Evolutionary conservation across 306 rosid species (phyloP).

Genomic region (Dicorynia guianensis): DNA sequence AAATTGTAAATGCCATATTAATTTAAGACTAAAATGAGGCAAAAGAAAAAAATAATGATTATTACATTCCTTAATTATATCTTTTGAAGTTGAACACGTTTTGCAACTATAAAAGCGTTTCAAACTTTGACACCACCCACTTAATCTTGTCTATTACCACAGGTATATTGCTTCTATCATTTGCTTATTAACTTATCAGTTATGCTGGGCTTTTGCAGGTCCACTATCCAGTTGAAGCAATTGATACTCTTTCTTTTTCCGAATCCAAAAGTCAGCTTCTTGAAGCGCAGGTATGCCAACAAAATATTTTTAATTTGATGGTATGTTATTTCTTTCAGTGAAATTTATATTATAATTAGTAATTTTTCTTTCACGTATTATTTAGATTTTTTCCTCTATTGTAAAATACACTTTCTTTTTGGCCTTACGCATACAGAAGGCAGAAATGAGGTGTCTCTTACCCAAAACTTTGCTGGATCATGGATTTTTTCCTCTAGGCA

Average conservation of each 20-base stretch:
- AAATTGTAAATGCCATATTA: not conserved
- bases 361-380: slow-evolving; percentile 1
- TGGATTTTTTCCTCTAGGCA: slow-evolving; percentile 68
- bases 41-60: not conserved
- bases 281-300: slow-evolving; percentile 74
- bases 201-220: slow-evolving; percentile 59
- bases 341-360: slow-evolving; percentile 14
- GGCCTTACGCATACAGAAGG: slow-evolving; percentile 66
- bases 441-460: slow-evolving; percentile 88
- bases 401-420: not conserved
- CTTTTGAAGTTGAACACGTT: not conserved
- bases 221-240: slow-evolving; percentile 87
- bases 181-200: slow-evolving; percentile 19
- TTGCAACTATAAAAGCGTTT: slow-evolving; percentile 10
- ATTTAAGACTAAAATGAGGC: not conserved
- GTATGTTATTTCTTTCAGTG: slow-evolving; percentile 8
- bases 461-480: slow-evolving; percentile 73
- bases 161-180: slow-evolving; percentile 17
- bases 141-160: slow-evolving; percentile 6
- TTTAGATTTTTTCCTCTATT: not conserved
- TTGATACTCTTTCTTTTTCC: slow-evolving; percentile 62
- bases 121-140: slow-evolving; percentile 9
- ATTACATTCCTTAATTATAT: not conserved
- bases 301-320: slow-evolving; percentile 18
- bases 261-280: slow-evolving; percentile 85